Base-by-base conservation (phyloP, 202 grass and related monocot species). In the Elaeis oleifera region DNA sequence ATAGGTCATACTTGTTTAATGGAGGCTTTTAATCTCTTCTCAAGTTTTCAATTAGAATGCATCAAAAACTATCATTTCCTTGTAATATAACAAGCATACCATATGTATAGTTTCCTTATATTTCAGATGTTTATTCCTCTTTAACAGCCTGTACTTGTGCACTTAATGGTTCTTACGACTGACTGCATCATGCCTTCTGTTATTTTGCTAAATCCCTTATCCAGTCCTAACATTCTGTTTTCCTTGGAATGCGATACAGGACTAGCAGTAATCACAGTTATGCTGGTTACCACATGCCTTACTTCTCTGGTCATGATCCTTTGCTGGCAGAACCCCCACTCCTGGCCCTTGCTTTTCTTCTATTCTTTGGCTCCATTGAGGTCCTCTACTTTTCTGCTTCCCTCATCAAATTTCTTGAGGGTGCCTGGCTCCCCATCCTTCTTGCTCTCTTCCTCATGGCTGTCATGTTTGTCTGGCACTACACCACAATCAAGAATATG, bases 401-500 rank as follows among this genome's bases (percentile, higher is more conserved):
- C 16, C 51, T 68, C 16, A 68, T 68, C 64, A 68, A 68, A 51
- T 68, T 68, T 24, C 64, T 68, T 3, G 64, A 68, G 18, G 64
- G 64, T 22, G 64, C 64, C 18, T 68, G 64, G 64, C 51, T 68
- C 15, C 64, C 64, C 11, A 68, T 68, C 17, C 25, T 55, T 0
- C 51, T 68, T 23, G 51, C 64, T 1, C 51, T 68, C 18, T 55
- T 68, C 6, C 64, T 68, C 51, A 68, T 55, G 51, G 54, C 17
- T 16, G 8, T 68, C 64, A 68, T 68, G 64, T 68, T 39, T 7
- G 26, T 68, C 22, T 55, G 64, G 64, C 64, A 68, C 17, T 68
- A 68, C 14, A 16, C 51, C 27, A 68, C 64, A 16, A 54, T 68
- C 64, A 68, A 68, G 64, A 68, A 68, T 68, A 68, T 16, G 64